Evolutionary conservation across 495 filamentous ascomycete species (phyloP), one percentile per base, ranked within the genome.

Genomic region (Tuber calosporum): DNA sequence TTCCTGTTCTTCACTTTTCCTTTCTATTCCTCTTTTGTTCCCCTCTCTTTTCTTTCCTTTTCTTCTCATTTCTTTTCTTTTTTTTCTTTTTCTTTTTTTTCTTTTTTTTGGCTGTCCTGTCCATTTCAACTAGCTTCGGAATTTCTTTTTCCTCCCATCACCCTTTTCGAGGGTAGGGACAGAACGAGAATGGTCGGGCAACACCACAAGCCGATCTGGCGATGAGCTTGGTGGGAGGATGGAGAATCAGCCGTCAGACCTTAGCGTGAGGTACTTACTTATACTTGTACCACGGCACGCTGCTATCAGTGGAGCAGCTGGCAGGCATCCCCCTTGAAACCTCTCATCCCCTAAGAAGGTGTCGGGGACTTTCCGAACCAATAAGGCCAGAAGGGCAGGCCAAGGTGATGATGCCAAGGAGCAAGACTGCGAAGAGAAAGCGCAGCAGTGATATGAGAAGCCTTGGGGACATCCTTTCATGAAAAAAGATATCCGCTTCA

Each of bases 341-440:
- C 26, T 34, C 4, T 2, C 53, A 62, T 34, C 26, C 53, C 26
- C 53, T 1, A 30, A 15, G 13, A 7, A 62, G 13, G 53, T 15
- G 53, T 62, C 53, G 53, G 53, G 53, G 53, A 62, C 26, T 62
- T 62, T 62, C 53, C 53, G 53, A 62, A 17, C 53, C 53, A 62
- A 62, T 62, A 19, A 62, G 2, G 7, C 53, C 2, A 34, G 53
- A 34, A 30, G 53, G 9, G 26, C 53, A 34, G 15, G 26, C 26
- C 13, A 34, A 62, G 53, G 53, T 2, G 17, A 19, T 15, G 26
- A 34, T 30, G 53, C 53, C 53, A 62, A 62, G 53, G 26, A 34
- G 26, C 9, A 30, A 58, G 3, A 58, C n/a, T 13, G 1, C 15
- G 13, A 15, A 58, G 48, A 58, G 9, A n/a, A n/a, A n/a, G 48